A percentile compares a stretch with the other conserved stretches of the same genome.
phyloP scores from a whole-genome alignment of 2,329 filamentous ascomycete genomes.

The Pseudogymnoascus sp. region DNA sequence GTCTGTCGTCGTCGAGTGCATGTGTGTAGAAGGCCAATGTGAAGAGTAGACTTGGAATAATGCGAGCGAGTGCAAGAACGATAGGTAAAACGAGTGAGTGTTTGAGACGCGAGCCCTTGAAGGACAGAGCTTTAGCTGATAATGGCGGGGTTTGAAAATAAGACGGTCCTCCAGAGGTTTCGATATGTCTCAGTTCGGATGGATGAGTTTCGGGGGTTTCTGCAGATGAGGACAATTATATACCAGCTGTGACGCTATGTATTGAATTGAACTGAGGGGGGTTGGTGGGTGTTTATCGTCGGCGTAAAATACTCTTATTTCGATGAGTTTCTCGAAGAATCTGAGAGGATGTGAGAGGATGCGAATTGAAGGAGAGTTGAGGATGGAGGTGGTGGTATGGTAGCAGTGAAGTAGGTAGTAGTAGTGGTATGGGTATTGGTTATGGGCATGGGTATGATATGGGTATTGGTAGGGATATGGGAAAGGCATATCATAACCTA shows the following conservation, averaged over 20 bases:
- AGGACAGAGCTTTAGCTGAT: background rate
- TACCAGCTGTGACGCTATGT: background rate
- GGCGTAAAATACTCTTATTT: background rate
- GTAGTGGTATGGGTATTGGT: background rate
- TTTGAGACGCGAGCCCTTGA: background rate
- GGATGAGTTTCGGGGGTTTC: background rate
- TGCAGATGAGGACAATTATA: conserved; percentile 1
- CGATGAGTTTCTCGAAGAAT: background rate
- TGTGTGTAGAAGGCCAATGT: background rate
- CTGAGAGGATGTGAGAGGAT: background rate
- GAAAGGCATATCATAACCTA: background rate
- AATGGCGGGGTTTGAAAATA: background rate
- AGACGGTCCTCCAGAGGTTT: background rate
- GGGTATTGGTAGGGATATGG: background rate
- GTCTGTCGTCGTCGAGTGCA: background rate
- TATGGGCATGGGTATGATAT: background rate
- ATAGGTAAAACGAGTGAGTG: background rate
- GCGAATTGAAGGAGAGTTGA: background rate
- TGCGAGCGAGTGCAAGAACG: background rate
- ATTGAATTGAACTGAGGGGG: conserved; percentile 9
- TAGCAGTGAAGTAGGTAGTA: background rate
- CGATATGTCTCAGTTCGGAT: background rate
- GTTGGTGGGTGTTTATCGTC: background rate
- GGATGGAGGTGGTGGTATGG: background rate
- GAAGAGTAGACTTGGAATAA: background rate